Percentiles rank a stretch among this genome's conserved stretches.
Evolutionary conservation across 1,284 basidiomycete species (phyloP).

Genomic region (Apiotrichum gracile): DNA sequence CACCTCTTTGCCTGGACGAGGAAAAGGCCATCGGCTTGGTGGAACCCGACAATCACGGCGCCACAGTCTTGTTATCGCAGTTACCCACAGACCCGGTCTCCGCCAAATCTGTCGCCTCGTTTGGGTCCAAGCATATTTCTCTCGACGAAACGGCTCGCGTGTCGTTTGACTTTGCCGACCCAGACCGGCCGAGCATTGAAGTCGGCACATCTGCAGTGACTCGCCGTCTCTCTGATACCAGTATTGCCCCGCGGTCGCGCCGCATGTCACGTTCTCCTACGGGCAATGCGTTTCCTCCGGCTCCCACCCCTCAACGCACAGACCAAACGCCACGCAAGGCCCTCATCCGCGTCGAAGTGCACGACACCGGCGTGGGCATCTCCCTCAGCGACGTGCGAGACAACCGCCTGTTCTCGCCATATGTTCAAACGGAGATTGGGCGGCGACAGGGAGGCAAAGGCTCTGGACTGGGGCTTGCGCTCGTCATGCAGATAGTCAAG

Average conservation of each 20-base stretch:
- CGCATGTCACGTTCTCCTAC: not conserved
- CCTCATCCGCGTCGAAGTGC: conserved; percentile 70
- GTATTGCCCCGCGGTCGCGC: not conserved
- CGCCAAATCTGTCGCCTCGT: not conserved
- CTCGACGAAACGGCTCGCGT: not conserved
- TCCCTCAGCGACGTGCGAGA: conserved; percentile 63
- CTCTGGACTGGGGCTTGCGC: conserved; percentile 73
- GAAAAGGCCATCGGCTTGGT: too few relatives aligned
- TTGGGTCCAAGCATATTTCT: not conserved
- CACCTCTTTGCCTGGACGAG: too few relatives aligned
- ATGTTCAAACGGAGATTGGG: conserved; percentile 53
- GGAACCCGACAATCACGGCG: too few relatives aligned
- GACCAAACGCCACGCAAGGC: conserved; percentile 20
- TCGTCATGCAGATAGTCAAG: conserved; percentile 84
- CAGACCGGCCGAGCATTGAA: not conserved
- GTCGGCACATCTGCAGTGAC: not conserved
- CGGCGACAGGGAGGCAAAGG: conserved; percentile 79
- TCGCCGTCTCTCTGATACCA: not conserved
- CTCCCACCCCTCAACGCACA: conserved; percentile 9
- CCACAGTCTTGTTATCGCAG: too few relatives aligned
- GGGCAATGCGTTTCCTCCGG: not conserved
- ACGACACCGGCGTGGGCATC: conserved; percentile 74
- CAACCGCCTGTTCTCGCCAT: conserved; percentile 44
- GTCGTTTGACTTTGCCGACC: not conserved
- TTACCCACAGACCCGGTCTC: not conserved